These are phyloP conservation scores for Pseudoperonospora humuli DNA, from an alignment of 352 stramenopile species.

Conservation along the genomic window DNA sequence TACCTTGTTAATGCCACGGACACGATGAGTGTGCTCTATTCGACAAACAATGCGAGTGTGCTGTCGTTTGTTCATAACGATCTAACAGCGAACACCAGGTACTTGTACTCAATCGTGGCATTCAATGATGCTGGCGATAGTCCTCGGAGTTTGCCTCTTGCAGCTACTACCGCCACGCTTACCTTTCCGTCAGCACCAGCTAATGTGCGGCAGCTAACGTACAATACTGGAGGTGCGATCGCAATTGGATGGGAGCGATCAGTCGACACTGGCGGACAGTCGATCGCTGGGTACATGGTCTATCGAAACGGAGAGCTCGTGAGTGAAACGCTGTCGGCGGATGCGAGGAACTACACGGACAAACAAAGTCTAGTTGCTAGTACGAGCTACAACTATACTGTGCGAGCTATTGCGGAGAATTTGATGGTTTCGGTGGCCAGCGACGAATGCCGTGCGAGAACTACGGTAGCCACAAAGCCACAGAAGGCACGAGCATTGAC, in stretches of 20 bases:
- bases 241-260: constrained; percentile 46
- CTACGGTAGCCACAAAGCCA: constrained; percentile 28
- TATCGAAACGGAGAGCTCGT: constrained; percentile 40
- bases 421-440: constrained; percentile 37
- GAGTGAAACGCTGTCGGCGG: constrained; percentile 15
- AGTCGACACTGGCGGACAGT: constrained; percentile 44
- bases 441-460: constrained; percentile 21
- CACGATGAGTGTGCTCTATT: constrained; percentile 16
- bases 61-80: constrained; percentile 36
- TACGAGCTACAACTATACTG: constrained; percentile 41
- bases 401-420: constrained; percentile 33
- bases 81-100: constrained; percentile 39
- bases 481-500: constrained; percentile 12
- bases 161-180: constrained; percentile 27
- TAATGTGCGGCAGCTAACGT: constrained; percentile 32
- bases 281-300: constrained; percentile 36
- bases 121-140: constrained; percentile 35
- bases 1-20: constrained; percentile 13
- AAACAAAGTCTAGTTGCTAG: constrained; percentile 22
- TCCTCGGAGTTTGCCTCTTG: constrained; percentile 21
- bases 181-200: constrained; percentile 40
- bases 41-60: constrained; percentile 9
- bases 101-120: constrained; percentile 37
- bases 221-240: constrained; percentile 47
- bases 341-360: constrained; percentile 26